A percentile compares a stretch with the other conserved stretches of the same genome.
Evolutionary conservation across 2,329 filamentous ascomycete species (phyloP).

Genomic region (Talaromyces piceae): DNA sequence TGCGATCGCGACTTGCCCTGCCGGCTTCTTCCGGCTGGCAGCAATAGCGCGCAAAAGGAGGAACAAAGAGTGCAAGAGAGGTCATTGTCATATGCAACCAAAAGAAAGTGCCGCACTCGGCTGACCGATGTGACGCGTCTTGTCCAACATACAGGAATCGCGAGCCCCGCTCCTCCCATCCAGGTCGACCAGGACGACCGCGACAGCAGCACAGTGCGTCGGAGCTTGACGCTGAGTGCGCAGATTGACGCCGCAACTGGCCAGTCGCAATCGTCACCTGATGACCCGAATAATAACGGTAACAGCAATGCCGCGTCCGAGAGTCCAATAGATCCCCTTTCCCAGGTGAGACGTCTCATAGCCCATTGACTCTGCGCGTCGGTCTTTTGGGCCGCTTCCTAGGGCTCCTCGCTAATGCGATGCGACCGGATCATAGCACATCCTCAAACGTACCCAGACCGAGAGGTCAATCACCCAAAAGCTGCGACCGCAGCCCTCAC

Average conservation of each 20-base stretch:
- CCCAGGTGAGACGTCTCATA: slow-evolving; percentile 47
- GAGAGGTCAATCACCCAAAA: slow-evolving; percentile 48
- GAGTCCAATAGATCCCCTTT: slow-evolving; percentile 58
- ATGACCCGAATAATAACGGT: slow-evolving; percentile 13
- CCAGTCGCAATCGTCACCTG: slow-evolving; percentile 16
- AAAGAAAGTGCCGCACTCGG: neutral
- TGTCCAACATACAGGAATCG: neutral
- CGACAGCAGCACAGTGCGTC: slow-evolving; percentile 12
- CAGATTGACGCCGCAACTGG: slow-evolving; percentile 20
- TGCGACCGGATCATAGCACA: slow-evolving; percentile 40
- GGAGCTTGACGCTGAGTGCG: slow-evolving; percentile 10
- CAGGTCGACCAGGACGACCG: neutral
- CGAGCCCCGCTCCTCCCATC: neutral
- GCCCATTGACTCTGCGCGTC: slow-evolving; percentile 5
- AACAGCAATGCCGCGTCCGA: slow-evolving; percentile 24
- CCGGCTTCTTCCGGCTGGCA: slow-evolving; percentile 2
- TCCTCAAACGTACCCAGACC: slow-evolving; percentile 61
- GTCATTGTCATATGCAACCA: neutral
- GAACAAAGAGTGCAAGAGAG: neutral
- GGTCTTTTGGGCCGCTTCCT: neutral
- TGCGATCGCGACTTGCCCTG: neutral
- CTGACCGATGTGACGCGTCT: slow-evolving; percentile 2
- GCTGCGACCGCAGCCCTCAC: slow-evolving; percentile 31
- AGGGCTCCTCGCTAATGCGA: slow-evolving; percentile 1
- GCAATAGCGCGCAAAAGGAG: neutral